Evolutionary conservation across 441 rosid genomes (phyloP).

Genomic region (Populus tomentosa): DNA sequence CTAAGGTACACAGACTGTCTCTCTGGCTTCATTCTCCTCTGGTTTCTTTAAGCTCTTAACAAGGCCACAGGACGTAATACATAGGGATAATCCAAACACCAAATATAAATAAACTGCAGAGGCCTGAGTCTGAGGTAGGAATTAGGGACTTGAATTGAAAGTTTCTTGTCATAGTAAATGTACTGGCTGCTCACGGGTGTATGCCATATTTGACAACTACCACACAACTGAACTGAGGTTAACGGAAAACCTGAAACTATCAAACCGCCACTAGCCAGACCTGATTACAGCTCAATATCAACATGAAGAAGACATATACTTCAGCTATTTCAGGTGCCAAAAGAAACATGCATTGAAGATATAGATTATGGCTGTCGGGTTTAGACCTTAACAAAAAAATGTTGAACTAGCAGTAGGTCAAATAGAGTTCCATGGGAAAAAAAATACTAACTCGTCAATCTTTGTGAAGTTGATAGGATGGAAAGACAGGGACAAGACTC

Average conservation of each 20-base stretch:
- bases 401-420: not conserved
- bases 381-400: not conserved
- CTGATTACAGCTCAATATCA: not conserved
- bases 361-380: not conserved
- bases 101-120: not conserved
- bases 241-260: no score
- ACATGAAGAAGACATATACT: not conserved
- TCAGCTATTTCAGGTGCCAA: not conserved
- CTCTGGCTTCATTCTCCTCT: slow-evolving; percentile 7
- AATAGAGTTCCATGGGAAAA: not conserved
- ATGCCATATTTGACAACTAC: not conserved
- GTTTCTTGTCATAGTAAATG: no score
- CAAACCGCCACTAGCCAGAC: not conserved
- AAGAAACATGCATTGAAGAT: not conserved
- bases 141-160: no score
- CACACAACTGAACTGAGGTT: not conserved
- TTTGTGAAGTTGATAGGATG: slow-evolving; percentile 83
- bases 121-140: not conserved
- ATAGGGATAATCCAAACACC: not conserved
- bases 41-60: not conserved
- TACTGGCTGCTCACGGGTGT: not conserved
- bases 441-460: slow-evolving; percentile 20
- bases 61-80: not conserved
- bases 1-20: slow-evolving; percentile 51
- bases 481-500: slow-evolving; percentile 87